Conservation (phyloP, 345 rosid species). For the Boechera stricta region DNA sequence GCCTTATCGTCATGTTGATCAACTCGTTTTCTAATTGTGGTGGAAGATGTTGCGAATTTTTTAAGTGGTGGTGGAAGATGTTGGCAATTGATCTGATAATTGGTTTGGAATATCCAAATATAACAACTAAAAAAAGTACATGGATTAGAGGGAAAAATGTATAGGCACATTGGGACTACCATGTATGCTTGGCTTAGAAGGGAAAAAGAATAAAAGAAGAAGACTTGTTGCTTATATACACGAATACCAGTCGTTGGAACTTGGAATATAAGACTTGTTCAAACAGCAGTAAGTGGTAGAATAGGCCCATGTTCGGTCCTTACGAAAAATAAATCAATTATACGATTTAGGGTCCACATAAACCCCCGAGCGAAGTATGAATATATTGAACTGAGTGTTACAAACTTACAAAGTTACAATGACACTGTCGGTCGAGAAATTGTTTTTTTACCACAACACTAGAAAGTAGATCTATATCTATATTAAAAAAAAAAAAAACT, state of each 20-base stretch:
- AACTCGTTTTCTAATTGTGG: not conserved
- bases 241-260: conserved; percentile 32
- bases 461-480: not conserved
- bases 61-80: not conserved
- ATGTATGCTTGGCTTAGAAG: conserved; percentile 45
- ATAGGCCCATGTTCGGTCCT: conserved; percentile 36
- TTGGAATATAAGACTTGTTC: conserved; percentile 36
- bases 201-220: conserved; percentile 30
- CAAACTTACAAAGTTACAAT: not conserved
- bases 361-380: conserved; percentile 7
- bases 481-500: not conserved
- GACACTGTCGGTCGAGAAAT: not conserved
- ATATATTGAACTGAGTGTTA: not conserved
- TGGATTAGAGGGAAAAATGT: conserved; percentile 1
- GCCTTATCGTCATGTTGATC: not conserved
- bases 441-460: not conserved
- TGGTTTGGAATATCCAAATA: not conserved
- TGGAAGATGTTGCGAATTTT: not conserved
- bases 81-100: not conserved
- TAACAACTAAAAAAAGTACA: not conserved
- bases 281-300: conserved; percentile 14
- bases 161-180: conserved; percentile 35
- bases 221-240: conserved; percentile 19
- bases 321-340: not conserved
- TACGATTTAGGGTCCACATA: conserved; percentile 24